Conservation (phyloP, 2,329 filamentous ascomycete species). For the Aquanectria penicillioides region DNA sequence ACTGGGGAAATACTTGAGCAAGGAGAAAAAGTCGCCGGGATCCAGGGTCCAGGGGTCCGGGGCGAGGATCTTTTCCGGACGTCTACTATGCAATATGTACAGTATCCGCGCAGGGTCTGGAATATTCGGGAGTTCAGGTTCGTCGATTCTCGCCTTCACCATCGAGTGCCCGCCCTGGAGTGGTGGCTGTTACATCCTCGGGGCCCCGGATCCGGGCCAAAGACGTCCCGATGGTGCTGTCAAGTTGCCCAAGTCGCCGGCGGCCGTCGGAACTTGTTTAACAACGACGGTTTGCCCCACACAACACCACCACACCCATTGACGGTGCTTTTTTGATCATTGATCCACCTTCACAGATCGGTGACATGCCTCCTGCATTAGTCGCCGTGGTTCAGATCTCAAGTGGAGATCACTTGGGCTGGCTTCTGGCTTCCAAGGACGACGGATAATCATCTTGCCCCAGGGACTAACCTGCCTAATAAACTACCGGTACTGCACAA, state of each 20-base stretch:
- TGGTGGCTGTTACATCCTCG: not conserved
- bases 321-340: no score
- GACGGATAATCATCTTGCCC: not conserved
- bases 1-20: no score
- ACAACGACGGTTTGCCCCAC: not conserved
- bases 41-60: no score
- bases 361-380: not conserved
- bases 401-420: not conserved
- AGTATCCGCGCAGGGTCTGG: no score
- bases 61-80: no score
- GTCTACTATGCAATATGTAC: no score
- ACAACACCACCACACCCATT: not conserved
- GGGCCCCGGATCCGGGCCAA: constrained; percentile 21
- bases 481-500: no score
- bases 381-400: not conserved
- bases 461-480: no score
- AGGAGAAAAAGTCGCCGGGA: no score
- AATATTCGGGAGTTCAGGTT: no score
- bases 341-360: not conserved
- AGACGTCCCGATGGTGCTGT: constrained; percentile 14
- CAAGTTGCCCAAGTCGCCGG: constrained; percentile 17
- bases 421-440: not conserved
- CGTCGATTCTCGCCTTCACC: not conserved
- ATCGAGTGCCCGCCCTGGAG: not conserved
- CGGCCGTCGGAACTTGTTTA: constrained; percentile 26